Conservation (phyloP, 1,284 basidiomycete species). For the Ustilago crameri region DNA sequence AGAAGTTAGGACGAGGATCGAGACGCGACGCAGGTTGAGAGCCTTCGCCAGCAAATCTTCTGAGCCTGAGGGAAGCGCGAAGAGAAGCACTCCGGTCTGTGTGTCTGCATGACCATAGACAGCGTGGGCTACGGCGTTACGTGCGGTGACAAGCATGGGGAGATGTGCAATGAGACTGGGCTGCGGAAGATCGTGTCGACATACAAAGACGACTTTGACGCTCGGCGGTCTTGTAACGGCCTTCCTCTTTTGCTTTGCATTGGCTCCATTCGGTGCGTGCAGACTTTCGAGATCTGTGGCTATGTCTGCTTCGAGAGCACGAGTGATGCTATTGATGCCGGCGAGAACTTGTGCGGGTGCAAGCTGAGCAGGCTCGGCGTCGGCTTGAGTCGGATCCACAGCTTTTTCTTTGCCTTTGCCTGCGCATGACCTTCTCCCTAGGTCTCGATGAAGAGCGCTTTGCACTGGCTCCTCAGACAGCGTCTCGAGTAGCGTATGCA, state of each 20-base stretch:
- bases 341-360: constrained; percentile 23
- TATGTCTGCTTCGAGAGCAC: constrained; percentile 33
- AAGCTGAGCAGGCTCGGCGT: neutral
- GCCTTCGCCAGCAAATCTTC: constrained; percentile 27
- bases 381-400: neutral
- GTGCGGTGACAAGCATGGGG: constrained; percentile 36
- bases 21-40: constrained; percentile 21
- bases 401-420: too few species aligned
- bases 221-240: neutral
- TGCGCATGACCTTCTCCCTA: constrained; percentile 13
- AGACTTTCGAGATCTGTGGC: constrained; percentile 9
- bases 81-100: constrained; percentile 5
- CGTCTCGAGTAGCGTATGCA: constrained; percentile 44
- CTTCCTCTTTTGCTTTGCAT: constrained; percentile 15
- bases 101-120: neutral
- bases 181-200: constrained; percentile 33
- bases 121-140: constrained; percentile 33
- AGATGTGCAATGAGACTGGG: constrained; percentile 38
- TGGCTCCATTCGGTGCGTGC: neutral
- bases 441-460: constrained; percentile 13
- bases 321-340: constrained; percentile 45
- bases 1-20: constrained; percentile 29
- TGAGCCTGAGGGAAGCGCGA: constrained; percentile 36
- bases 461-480: constrained; percentile 20
- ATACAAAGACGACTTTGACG: constrained; percentile 41